phyloP scores from a whole-genome alignment of 805 yeast genomes.

The Wickerhamomyces silvicola region DNA sequence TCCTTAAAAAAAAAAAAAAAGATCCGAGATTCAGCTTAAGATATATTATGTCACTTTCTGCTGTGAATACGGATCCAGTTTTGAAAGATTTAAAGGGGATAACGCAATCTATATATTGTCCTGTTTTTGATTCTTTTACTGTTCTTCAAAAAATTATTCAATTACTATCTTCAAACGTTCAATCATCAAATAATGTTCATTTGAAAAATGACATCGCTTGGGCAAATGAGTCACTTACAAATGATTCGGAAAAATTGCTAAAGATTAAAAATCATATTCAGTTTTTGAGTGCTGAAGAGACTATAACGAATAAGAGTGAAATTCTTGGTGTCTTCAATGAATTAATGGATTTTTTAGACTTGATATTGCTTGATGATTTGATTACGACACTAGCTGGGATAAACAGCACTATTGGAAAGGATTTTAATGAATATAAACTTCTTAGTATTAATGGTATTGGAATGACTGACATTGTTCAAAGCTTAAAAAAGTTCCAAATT shows the following conservation, averaged over 20 bases:
- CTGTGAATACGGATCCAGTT: slow-evolving; percentile 10
- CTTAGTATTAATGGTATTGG: background rate
- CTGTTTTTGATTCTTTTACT: slow-evolving; percentile 10
- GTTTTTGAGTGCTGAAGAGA: slow-evolving; percentile 16
- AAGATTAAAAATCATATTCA: slow-evolving; percentile 10
- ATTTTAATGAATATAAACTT: too few relatives aligned
- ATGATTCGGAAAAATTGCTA: slow-evolving; percentile 8
- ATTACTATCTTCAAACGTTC: background rate
- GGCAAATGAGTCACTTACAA: slow-evolving; percentile 10
- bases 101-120: slow-evolving; percentile 6
- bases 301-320: slow-evolving; percentile 14
- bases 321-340: slow-evolving; percentile 13
- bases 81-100: slow-evolving; percentile 6
- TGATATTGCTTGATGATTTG: slow-evolving; percentile 13
- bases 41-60: slow-evolving; percentile 10
- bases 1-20: too few relatives aligned
- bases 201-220: slow-evolving; percentile 14
- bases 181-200: background rate
- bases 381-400: slow-evolving; percentile 8
- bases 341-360: slow-evolving; percentile 8
- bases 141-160: slow-evolving; percentile 6
- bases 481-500: background rate
- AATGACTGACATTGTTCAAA: background rate
- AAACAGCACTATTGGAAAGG: too few relatives aligned
- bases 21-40: too few relatives aligned